Evolutionary conservation across 139 green algal genomes (phyloP), one percentile per base, ranked within the genome.

Genomic region (Auxenochlorella protothecoides): DNA sequence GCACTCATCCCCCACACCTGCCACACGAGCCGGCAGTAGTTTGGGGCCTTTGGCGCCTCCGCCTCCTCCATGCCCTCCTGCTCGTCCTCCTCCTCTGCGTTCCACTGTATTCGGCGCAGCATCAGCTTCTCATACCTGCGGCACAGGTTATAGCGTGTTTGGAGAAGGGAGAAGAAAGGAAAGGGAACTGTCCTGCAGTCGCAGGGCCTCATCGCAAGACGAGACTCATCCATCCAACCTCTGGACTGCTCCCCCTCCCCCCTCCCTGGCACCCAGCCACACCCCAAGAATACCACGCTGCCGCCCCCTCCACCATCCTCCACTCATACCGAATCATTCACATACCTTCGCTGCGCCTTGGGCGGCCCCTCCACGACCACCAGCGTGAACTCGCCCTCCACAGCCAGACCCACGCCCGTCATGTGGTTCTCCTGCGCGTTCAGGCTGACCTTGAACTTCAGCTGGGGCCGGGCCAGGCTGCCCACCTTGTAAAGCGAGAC

Each of bases 91-190:
- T 87, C 74, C 15, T 86, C 82, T 3, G 71, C 65, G 9, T 79
- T 77, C 93, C 94, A 98, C 68, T 98, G 75, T n/a, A 98, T 98
- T 61, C 94, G 85, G 11, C 85, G 73, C 65, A 96, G 79, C 91
- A 99, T 97, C 12, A 98, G 85, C 81, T 97, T 97, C 59, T 81
- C 80, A 81, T 97, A 98, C 55, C 92, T 78, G 65, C 79, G 80
- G 62, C 55, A 59, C 5, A 63, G 11, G 59, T 10, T 63, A 63
- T 63, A 2, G 2, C 59, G 10, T 15, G 10, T 63, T 63, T 12
- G 11, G 59, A 63, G 59, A 10, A 63, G 11, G 59, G 10, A 15
- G 10, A 63, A 63, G 59, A 2, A 63, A 63, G 59, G 59, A 6
- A 8, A 68, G 6, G 16, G 61, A 55, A 72, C 3, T 5, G 11